phyloP scores from a whole-genome alignment of 169 alveolate species.

The Eimeria maxima region DNA sequence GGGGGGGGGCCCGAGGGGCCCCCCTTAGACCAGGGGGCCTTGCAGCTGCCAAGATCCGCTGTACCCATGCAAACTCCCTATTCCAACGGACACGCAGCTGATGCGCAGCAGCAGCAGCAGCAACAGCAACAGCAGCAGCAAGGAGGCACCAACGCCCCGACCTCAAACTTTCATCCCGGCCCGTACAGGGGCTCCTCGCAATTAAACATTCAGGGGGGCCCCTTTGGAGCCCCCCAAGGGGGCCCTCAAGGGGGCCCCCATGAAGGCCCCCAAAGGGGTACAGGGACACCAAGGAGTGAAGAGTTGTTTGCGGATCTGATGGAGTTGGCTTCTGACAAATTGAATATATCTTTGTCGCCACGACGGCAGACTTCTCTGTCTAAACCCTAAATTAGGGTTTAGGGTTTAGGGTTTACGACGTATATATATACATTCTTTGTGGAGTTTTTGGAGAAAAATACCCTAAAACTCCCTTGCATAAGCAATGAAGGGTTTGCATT shows the following conservation, averaged over 20 bases:
- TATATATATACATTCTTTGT: too few relatives aligned
- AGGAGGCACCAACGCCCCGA: too few relatives aligned
- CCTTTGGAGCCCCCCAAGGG: background rate
- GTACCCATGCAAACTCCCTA: background rate
- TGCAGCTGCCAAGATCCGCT: background rate
- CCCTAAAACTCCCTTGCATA: too few relatives aligned
- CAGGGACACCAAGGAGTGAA: background rate
- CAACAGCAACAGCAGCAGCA: constrained; percentile 39
- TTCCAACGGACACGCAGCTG: constrained; percentile 2
- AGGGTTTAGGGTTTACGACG: background rate
- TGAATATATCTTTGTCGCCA: constrained; percentile 36
- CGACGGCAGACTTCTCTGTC: background rate
- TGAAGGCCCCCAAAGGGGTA: too few relatives aligned
- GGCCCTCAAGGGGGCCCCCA: constrained; percentile 47
- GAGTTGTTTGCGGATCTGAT: constrained; percentile 29
- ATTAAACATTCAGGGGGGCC: too few relatives aligned
- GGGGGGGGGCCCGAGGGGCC: background rate
- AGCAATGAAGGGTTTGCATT: background rate
- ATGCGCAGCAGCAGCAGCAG: constrained; percentile 12
- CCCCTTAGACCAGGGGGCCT: background rate
- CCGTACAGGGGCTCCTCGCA: too few relatives aligned
- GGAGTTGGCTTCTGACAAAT: constrained; percentile 37
- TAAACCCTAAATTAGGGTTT: constrained; percentile 38
- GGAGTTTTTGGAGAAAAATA: too few relatives aligned
- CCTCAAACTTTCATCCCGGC: too few relatives aligned